Evolutionary conservation across 352 stramenopile genomes (phyloP).

Genomic region (Blastocystis sp.): DNA sequence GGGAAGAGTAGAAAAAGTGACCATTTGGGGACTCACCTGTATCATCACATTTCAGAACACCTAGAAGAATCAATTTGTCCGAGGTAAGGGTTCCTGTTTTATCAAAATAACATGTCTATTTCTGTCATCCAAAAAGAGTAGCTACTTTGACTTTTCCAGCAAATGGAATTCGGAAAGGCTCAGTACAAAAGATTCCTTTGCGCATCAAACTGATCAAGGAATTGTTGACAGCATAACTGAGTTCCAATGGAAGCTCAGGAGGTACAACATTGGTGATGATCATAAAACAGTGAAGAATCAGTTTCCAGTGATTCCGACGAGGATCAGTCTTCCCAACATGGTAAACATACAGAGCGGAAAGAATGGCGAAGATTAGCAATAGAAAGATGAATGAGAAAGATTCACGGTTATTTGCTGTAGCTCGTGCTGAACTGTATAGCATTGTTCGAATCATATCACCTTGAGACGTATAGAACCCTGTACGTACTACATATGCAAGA

Average conservation of each 20-base stretch:
- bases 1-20: neutral
- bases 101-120: slow-evolving; percentile 86
- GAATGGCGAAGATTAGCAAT: slow-evolving; percentile 89
- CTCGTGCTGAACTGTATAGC: slow-evolving; percentile 89
- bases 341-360: slow-evolving; percentile 86
- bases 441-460: slow-evolving; percentile 95
- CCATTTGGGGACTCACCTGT: neutral
- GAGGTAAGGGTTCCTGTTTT: slow-evolving; percentile 96
- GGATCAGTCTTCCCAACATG: slow-evolving; percentile 72
- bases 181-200: slow-evolving; percentile 88
- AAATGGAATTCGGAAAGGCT: slow-evolving; percentile 92
- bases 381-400: slow-evolving; percentile 87
- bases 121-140: slow-evolving; percentile 64
- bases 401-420: slow-evolving; percentile 85
- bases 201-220: slow-evolving; percentile 86
- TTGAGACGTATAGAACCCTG: slow-evolving; percentile 91
- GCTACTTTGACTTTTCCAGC: slow-evolving; percentile 79
- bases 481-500: slow-evolving; percentile 86
- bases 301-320: slow-evolving; percentile 86
- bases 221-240: slow-evolving; percentile 90
- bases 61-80: slow-evolving; percentile 85
- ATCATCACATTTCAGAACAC: slow-evolving; percentile 68
- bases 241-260: slow-evolving; percentile 93
- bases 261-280: slow-evolving; percentile 97
- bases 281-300: slow-evolving; percentile 90